phyloP scores from a whole-genome alignment of 352 stramenopile species.

The Pythium aphanidermatum region DNA sequence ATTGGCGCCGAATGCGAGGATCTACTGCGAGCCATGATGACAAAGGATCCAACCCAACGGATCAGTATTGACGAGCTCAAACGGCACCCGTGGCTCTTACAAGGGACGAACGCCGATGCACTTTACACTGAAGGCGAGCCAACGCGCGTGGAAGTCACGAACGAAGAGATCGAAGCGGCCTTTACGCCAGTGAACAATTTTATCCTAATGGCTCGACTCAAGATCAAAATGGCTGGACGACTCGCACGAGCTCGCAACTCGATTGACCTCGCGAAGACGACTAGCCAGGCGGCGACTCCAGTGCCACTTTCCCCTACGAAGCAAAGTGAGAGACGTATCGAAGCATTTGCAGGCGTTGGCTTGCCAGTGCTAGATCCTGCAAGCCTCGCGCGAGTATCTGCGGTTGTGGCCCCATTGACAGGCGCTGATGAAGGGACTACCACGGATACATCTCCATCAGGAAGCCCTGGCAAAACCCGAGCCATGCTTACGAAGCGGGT shows the following conservation, averaged over 20 bases:
- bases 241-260: constrained; percentile 27
- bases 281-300: not conserved
- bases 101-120: not conserved
- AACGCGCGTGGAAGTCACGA: constrained; percentile 33
- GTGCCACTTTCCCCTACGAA: too few relatives aligned
- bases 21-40: constrained; percentile 40
- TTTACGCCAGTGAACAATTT: constrained; percentile 83
- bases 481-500: too few relatives aligned
- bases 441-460: too few relatives aligned
- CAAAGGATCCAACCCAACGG: constrained; percentile 46
- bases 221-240: constrained; percentile 61
- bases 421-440: too few relatives aligned
- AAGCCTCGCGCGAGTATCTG: too few relatives aligned
- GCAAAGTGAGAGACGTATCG: not conserved
- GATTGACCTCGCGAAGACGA: constrained; percentile 11
- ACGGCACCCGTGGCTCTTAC: constrained; percentile 39
- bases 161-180: constrained; percentile 62
- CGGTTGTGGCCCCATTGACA: too few relatives aligned
- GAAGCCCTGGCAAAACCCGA: too few relatives aligned
- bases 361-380: too few relatives aligned
- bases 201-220: constrained; percentile 61
- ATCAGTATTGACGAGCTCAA: constrained; percentile 54
- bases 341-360: not conserved
- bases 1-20: constrained; percentile 39
- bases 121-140: not conserved